Conservation (phyloP, 2,329 filamentous ascomycete species). For the Paracorniculantispora psalliotae region DNA sequence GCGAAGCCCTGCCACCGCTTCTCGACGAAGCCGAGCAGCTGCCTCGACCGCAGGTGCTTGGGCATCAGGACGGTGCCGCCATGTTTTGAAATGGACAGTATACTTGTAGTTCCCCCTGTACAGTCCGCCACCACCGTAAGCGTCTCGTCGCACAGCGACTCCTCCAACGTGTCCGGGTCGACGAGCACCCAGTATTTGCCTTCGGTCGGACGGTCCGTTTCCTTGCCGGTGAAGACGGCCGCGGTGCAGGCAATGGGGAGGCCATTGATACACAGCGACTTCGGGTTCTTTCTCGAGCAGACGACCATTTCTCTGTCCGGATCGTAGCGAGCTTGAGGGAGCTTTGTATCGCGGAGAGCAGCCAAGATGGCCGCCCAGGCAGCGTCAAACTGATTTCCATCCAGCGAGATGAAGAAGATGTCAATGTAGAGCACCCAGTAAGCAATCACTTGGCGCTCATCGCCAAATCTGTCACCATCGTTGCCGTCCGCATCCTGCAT, state of each 20-base stretch:
- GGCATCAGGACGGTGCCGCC: conserved; percentile 69
- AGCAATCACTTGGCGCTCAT: conserved; percentile 58
- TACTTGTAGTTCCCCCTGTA: conserved; percentile 44
- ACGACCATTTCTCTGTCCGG: conserved; percentile 72
- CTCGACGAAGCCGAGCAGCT: conserved; percentile 38
- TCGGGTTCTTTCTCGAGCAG: conserved; percentile 59
- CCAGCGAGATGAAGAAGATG: conserved; percentile 87
- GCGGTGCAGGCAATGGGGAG: conserved; percentile 75
- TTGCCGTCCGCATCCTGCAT: conserved; percentile 36
- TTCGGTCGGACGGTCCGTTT: conserved; percentile 39
- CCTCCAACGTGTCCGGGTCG: conserved; percentile 88
- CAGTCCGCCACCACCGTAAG: conserved; percentile 77
- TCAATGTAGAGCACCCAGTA: conserved; percentile 97
- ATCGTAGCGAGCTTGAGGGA: conserved; percentile 82
- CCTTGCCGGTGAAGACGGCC: conserved; percentile 67
- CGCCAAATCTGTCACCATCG: conserved; percentile 24
- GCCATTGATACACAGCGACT: conserved; percentile 54
- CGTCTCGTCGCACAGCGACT: conserved; percentile 75
- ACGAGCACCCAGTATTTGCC: conserved; percentile 69
- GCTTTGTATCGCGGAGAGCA: conserved; percentile 68
- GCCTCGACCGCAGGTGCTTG: conserved; percentile 59
- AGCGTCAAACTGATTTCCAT: conserved; percentile 87
- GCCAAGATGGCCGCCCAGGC: conserved; percentile 82
- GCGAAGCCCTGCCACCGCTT: conserved; percentile 33
- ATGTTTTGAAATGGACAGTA: conserved; percentile 74